Evolutionary conservation across 2,329 filamentous ascomycete species (phyloP), one percentile per base, ranked within the genome.

Genomic region (Cordyceps militaris): DNA sequence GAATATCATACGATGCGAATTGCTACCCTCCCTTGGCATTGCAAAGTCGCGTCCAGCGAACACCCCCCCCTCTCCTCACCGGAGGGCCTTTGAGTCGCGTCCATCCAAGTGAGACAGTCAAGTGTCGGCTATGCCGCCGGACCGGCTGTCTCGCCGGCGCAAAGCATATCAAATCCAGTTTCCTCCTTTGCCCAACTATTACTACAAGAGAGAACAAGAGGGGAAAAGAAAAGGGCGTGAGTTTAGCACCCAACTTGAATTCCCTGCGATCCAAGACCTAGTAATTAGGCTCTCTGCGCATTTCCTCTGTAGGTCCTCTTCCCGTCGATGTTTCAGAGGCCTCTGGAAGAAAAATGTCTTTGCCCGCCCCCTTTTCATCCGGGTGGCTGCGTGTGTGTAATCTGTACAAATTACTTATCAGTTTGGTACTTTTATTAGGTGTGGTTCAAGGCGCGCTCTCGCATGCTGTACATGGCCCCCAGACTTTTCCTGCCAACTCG

Each of bases 261-360:
- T 38, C 34, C 14, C 14, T 38, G 34, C n/a, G 34, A 38, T 38
- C 14, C 2, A 32, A 32, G 11, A 6, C 7, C 32, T 34, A 5
- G 4, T n/a, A n/a, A n/a, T n/a, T n/a, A n/a, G n/a, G n/a, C 4
- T 11, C 32, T 34, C 14, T 11, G n/a, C n/a, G n/a, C n/a, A n/a
- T 34, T 34, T 11, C 10, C 14, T 34, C 10, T 34, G 3, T 42
- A 19, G 9, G 7, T 54, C 11, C 30, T n/a, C 42, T 36, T 21
- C n/a, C 30, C 42, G 42, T 9, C 19, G 2, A 43, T 55, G 40
- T 55, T 55, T 55, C 52, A 55, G 51, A 54, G 38, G 26, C 50
- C 36, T 53, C 36, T 53, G 16, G 21, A 19, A 34, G 19, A 38
- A 44, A 9, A 42, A 23, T 32, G 52, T 55, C 52, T 55, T 55